Evolutionary conservation across 371 early-diverging fungal genomes (phyloP), one percentile per base, ranked within the genome.

Genomic region (Furculomyces boomerangus): DNA sequence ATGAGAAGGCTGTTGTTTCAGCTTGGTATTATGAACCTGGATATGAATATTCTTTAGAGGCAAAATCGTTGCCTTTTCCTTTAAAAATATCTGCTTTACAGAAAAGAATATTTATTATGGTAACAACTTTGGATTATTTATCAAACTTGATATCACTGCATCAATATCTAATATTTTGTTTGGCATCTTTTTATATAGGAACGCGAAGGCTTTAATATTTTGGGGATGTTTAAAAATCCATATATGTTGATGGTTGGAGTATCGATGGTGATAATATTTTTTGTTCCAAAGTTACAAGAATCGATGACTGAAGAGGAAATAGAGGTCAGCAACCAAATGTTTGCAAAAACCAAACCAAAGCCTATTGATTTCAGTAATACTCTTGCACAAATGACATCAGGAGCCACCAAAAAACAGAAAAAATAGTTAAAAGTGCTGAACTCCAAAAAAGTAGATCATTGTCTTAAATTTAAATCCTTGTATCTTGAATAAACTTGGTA

Each of bases 201-300:
- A 37, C 66, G 77, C 13, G 73, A 72, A 52, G 63, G 64, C 8
- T 74, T 77, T 64, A 73, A 65, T 60, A 57, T 71, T 35, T 44
- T 61, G 32, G 41, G 68, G 18, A 61, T 78, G 58, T 64, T 78
- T 47, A 60, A 64, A 0, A 78, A 76, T 53, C 79, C 79, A 14
- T 76, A 76, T 61, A 66, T 78, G 62, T 58, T 78, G 49, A 76
- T 78, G 77, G 67, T 72, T 54, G 74, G 72, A 16, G 68, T 67
- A 20, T 65, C 72, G 20, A 51, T 78, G 43, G 28, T 61, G 16
- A 53, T 74, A 24, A 60, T 78, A 43, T 73, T 76, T 56, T 54
- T 72, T 22, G 29, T 78, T 61, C 79, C 79, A 30, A 72, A 73
- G 54, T 56, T 78, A 47, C 69, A 71, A 59, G 64, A 60, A 1